Base-by-base conservation (phyloP, 495 filamentous ascomycete genomes). In the Cercophora sp. region DNA sequence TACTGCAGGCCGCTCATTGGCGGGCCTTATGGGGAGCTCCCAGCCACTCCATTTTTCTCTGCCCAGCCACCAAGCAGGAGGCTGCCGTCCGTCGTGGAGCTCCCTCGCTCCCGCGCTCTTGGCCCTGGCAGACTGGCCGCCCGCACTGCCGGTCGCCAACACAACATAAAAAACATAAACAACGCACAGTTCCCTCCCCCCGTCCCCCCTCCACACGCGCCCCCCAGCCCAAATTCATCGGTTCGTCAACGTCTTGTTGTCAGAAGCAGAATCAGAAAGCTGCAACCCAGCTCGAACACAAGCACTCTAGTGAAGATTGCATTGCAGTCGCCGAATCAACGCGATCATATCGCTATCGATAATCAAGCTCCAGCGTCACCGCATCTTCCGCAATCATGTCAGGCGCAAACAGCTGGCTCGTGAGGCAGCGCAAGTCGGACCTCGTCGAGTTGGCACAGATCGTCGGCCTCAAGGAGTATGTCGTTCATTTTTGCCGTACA, bases 361-460 rank as follows among this genome's bases (percentile, higher is more conserved):
- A 40, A 41, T 22, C 13, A 5, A 8, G 19, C 13, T 13, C 19
- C 10, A 39, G 13, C 35, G 25, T 34, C 35, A 36, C 9, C 46
- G 10, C 31, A 26, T 35, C 25, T 23, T 23, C 46, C 27, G 48
- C 49, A 59, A 65, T 22, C 46, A 74, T 74, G 70, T 72, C 70
- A 54, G 64, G 67, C 58, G 64, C 56, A 39, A 75, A 76, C 58
- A 81, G 84, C 58, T 97, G 85, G 84, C 78, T 96, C 60, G 81
- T 84, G 58, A 82, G 83, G 64, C 86, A 94, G 78, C 85, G 85
- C 71, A 97, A 96, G 74, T 74, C 74, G 52, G 88, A 92, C 54
- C 80, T 98, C 43, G 56, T 80, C 31, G 85, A 91, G 57, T 75
- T 95, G 39, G 88, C 88, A 42, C 75, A 87, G 37, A 70, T 80